Conservation (phyloP, 495 filamentous ascomycete species). For the Aspergillus asperescens region DNA sequence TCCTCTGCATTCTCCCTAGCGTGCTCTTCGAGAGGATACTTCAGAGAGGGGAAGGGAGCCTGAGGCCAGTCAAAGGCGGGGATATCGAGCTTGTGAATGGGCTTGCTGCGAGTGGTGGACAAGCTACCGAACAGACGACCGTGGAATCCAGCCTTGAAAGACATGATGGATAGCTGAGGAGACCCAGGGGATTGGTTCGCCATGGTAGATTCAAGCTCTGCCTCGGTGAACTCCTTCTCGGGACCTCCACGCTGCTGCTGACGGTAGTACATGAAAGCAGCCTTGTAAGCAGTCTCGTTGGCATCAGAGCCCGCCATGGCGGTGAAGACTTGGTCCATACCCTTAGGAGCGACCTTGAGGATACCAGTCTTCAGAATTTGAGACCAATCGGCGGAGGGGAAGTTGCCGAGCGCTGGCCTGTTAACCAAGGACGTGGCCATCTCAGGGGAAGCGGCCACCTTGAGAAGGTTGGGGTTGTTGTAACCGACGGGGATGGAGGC, state of each 20-base stretch:
- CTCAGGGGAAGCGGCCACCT: conserved; percentile 66
- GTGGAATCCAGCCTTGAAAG: conserved; percentile 92
- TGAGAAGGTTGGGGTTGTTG: conserved; percentile 78
- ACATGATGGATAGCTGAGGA: conserved; percentile 82
- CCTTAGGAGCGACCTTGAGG: conserved; percentile 82
- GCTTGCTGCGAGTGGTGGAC: conserved; percentile 90
- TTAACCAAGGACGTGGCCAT: conserved; percentile 86
- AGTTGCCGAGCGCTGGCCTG: conserved; percentile 92
- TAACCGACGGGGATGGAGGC: conserved; percentile 97
- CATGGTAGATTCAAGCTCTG: conserved; percentile 78
- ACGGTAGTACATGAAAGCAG: conserved; percentile 95
- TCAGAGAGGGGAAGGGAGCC: conserved; percentile 81
- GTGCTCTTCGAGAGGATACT: conserved; percentile 86
- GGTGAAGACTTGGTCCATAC: conserved; percentile 94
- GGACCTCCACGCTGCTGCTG: conserved; percentile 81
- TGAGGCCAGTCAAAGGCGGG: conserved; percentile 98
- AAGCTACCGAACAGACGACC: conserved; percentile 90
- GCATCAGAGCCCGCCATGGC: conserved; percentile 93
- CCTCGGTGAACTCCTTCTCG: conserved; percentile 74
- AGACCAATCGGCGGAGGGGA: conserved; percentile 87
- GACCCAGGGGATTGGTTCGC: conserved; percentile 77
- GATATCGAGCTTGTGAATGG: conserved; percentile 98
- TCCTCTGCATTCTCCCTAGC: conserved; percentile 75
- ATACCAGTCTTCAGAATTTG: conserved; percentile 80
- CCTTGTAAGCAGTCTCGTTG: conserved; percentile 99